Percentiles rank a stretch among this genome's conserved stretches.
phyloP scores from a whole-genome alignment of 371 early-diverging fungal genomes.

The Batrachochytrium dendrobatidis region DNA sequence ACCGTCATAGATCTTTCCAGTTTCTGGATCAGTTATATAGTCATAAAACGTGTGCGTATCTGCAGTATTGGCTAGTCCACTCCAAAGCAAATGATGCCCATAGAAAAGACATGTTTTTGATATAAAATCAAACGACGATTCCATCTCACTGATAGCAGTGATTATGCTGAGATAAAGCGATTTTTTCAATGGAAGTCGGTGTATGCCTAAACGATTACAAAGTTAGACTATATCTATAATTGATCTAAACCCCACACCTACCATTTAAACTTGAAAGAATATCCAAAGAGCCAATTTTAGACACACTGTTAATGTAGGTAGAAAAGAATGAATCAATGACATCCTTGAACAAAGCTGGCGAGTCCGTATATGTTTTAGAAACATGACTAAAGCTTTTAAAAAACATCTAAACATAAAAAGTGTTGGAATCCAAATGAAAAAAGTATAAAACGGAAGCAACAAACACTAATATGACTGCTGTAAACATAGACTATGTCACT shows the following conservation, averaged over 20 bases:
- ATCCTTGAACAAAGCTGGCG: background rate
- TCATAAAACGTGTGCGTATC: conserved; percentile 12
- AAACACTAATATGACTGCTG: too few species aligned
- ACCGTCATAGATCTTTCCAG: conserved; percentile 18
- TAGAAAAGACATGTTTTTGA: background rate
- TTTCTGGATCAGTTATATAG: conserved; percentile 23
- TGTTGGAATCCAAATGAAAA: too few species aligned
- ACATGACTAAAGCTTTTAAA: background rate
- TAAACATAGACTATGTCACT: too few species aligned
- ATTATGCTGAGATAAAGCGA: background rate
- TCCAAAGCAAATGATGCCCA: background rate
- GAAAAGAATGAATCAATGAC: background rate
- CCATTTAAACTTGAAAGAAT: background rate
- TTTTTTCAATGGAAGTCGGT: background rate
- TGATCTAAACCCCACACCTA: background rate
- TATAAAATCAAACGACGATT: background rate
- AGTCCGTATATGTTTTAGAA: background rate
- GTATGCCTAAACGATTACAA: background rate
- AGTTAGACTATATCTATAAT: too few species aligned
- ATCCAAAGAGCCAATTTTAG: background rate
- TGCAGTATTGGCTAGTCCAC: background rate
- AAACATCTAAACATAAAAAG: background rate
- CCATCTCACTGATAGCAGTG: background rate
- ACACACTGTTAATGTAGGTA: background rate
- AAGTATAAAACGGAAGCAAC: too few species aligned